Base-by-base conservation (phyloP, 2,329 filamentous ascomycete genomes). In the Talaromyces sp. region DNA sequence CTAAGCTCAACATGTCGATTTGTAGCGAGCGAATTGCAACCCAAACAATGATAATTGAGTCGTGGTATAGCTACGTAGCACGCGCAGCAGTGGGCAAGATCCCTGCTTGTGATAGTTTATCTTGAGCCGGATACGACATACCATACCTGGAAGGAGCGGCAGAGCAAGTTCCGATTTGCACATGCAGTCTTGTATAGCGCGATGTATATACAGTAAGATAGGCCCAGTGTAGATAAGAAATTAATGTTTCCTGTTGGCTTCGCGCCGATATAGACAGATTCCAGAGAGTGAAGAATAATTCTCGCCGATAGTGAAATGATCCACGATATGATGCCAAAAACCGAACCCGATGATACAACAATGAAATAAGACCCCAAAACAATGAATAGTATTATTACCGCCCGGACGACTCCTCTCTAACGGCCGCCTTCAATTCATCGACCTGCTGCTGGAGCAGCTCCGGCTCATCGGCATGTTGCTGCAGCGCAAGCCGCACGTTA, bases 401-500 rank as follows among this genome's bases (percentile, higher is more conserved):
- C 13, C n/a, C 41, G 54, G 64, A 62, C 7, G 43, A 35, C 27
- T 62, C 64, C 56, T 60, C 62, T 24, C 31, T 60, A 35, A 66
- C 43, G 13, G 62, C 63, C 2, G 63, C 60, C 13, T 65, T 64
- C 33, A 68, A 59, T 27, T 66, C 66, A 47, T 67, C 54, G 41
- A 70, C 65, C 22, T 64, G 64, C 50, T 68, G 65, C 58, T 67
- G 56, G 33, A 68, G 39, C 1, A 67, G 19, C 39, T 68, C 66
- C 33, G 56, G 62, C 47, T 69, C 39, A 14, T 68, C 61, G 31
- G 68, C 64, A 43, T 67, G 63, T 24, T 66, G 61, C n/a, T 64
- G 63, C 22, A 70, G 58, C 33, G 58, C 66, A 39, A 37, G 61
- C 47, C 62, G 52, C 45, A 70, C 27, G 58, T 64, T 65, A 7